Conservation (phyloP, 768 basidiomycete species). For the Psilocybe subaeruginosa region DNA sequence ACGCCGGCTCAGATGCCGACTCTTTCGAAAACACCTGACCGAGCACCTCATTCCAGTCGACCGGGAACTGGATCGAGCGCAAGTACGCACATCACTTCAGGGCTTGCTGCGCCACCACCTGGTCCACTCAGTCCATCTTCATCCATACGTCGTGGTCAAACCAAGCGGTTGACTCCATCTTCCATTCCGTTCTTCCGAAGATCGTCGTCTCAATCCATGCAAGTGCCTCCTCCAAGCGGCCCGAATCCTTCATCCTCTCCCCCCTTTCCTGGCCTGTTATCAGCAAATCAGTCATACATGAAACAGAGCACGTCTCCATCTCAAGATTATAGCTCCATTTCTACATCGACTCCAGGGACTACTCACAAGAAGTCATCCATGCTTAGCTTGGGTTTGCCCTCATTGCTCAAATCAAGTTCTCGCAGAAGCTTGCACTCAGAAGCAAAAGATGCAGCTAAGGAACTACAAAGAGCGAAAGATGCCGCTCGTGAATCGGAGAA, state of each 20-base stretch:
- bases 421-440: slow-evolving; percentile 78
- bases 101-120: slow-evolving; percentile 53
- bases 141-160: slow-evolving; percentile 68
- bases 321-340: slow-evolving; percentile 54
- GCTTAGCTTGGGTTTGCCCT: slow-evolving; percentile 78
- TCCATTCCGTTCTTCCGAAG: slow-evolving; percentile 95
- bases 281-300: slow-evolving; percentile 42
- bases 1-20: slow-evolving; percentile 46
- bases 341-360: slow-evolving; percentile 59
- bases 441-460: slow-evolving; percentile 56
- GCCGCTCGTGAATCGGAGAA: slow-evolving; percentile 52
- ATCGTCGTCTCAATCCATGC: slow-evolving; percentile 88
- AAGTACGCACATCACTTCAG: slow-evolving; percentile 58
- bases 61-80: slow-evolving; percentile 70
- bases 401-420: slow-evolving; percentile 85
- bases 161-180: slow-evolving; percentile 86
- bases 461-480: slow-evolving; percentile 43
- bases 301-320: slow-evolving; percentile 53
- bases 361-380: slow-evolving; percentile 83
- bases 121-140: slow-evolving; percentile 75
- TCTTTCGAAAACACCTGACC: slow-evolving; percentile 68
- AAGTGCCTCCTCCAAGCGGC: slow-evolving; percentile 48
- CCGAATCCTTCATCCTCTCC: slow-evolving; percentile 58
- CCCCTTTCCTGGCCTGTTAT: slow-evolving; percentile 18
- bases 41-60: slow-evolving; percentile 56